These are phyloP conservation scores for Tulasnella sp. DNA, from an alignment of 768 basidiomycete species.

Conservation along the genomic window DNA sequence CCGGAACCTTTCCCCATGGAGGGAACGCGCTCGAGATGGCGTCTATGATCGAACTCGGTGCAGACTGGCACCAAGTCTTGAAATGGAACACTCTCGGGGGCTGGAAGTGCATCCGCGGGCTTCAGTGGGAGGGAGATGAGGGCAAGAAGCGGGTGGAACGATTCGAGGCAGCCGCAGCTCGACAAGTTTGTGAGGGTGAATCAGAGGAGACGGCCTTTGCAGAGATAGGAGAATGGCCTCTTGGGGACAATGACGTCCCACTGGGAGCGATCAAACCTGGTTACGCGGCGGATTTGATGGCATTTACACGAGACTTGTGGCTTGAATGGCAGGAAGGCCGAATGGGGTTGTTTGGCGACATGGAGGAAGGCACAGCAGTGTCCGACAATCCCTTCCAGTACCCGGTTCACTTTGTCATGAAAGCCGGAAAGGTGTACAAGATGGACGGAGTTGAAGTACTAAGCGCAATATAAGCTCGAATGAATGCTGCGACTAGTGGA, in stretches of 20 bases:
- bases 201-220: conserved; percentile 13
- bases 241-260: conserved; percentile 42
- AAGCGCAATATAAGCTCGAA: too few relatives aligned
- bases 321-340: conserved; percentile 24
- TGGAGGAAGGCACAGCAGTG: conserved; percentile 23
- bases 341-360: neutral
- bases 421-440: conserved; percentile 41
- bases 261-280: conserved; percentile 46
- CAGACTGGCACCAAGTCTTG: conserved; percentile 41
- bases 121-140: conserved; percentile 24
- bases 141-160: conserved; percentile 25
- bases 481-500: too few relatives aligned
- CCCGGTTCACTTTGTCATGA: conserved; percentile 48
- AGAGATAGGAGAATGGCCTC: conserved; percentile 23
- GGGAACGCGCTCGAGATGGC: conserved; percentile 50
- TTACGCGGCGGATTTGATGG: conserved; percentile 45
- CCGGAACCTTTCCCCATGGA: conserved; percentile 53
- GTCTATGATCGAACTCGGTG: conserved; percentile 49
- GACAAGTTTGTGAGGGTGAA: neutral
- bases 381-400: conserved; percentile 33
- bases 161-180: conserved; percentile 19
- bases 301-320: conserved; percentile 30
- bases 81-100: conserved; percentile 51
- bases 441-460: conserved; percentile 27
- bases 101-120: conserved; percentile 44